Evolutionary conservation across 352 stramenopile species (phyloP).

Genomic region (Pythium coloratum): DNA sequence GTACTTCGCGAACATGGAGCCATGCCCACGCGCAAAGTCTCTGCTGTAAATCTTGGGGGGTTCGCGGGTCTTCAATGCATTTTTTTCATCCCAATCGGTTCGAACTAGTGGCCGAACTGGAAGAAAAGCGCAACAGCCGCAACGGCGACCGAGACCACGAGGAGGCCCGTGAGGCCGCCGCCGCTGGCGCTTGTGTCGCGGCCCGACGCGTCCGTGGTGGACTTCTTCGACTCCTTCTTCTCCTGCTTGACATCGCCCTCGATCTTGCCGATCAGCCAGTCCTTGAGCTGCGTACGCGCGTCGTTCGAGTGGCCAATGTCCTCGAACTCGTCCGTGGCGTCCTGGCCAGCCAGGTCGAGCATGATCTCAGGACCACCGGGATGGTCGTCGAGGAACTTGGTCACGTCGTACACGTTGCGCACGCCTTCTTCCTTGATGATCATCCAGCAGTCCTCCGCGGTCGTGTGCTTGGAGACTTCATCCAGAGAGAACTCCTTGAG

Average conservation of each 20-base stretch:
- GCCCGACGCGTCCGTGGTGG: slow-evolving; percentile 17
- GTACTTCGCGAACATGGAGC: background rate
- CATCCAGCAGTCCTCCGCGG: slow-evolving; percentile 84
- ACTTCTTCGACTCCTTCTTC: slow-evolving; percentile 11
- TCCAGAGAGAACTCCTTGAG: slow-evolving; percentile 91
- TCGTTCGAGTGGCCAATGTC: slow-evolving; percentile 98
- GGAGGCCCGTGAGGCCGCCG: slow-evolving; percentile 48
- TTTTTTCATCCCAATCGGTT: background rate
- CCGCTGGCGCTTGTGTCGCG: slow-evolving; percentile 38
- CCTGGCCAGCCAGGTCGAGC: slow-evolving; percentile 92
- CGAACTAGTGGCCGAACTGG: slow-evolving; percentile 38
- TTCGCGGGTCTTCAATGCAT: slow-evolving; percentile 1
- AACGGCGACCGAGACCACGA: slow-evolving; percentile 50
- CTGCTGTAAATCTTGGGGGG: background rate
- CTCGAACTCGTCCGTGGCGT: slow-evolving; percentile 94
- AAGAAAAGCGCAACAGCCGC: slow-evolving; percentile 61
- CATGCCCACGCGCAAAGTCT: background rate
- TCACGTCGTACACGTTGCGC: slow-evolving; percentile 97
- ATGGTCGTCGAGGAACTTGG: slow-evolving; percentile 98
- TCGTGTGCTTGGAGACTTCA: slow-evolving; percentile 91
- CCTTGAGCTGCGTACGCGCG: slow-evolving; percentile 91
- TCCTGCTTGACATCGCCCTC: slow-evolving; percentile 29
- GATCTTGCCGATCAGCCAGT: slow-evolving; percentile 87
- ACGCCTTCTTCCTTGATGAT: slow-evolving; percentile 70
- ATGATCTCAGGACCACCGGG: slow-evolving; percentile 98